These are phyloP conservation scores for Didymella keratinophila DNA, from an alignment of 2,329 filamentous ascomycete species.

Conservation along the genomic window DNA sequence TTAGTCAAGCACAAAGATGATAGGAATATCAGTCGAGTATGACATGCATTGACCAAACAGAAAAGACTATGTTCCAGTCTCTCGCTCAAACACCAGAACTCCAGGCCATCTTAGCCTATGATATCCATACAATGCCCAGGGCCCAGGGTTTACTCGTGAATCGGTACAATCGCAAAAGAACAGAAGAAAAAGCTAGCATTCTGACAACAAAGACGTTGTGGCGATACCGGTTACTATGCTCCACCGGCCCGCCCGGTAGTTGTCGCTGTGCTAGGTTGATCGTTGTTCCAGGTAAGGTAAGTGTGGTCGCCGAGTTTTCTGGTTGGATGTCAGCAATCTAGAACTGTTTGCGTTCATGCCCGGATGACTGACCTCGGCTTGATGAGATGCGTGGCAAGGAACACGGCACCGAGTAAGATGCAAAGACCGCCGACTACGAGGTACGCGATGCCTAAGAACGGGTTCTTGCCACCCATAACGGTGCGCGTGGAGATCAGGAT, in stretches of 20 bases:
- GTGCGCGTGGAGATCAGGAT: slow-evolving; percentile 89
- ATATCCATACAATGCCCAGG: slow-evolving; percentile 40
- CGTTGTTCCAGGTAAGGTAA: slow-evolving; percentile 94
- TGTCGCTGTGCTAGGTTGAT: slow-evolving; percentile 65
- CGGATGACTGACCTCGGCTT: slow-evolving; percentile 74
- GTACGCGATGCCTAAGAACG: slow-evolving; percentile 95
- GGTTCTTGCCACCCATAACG: slow-evolving; percentile 93
- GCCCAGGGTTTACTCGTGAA: slow-evolving; percentile 29
- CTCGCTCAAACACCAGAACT: slow-evolving; percentile 40
- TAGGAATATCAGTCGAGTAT: slow-evolving; percentile 25
- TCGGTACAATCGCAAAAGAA: slow-evolving; percentile 15
- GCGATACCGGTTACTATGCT: slow-evolving; percentile 34
- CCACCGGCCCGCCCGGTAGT: slow-evolving; percentile 55
- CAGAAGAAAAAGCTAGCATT: slow-evolving; percentile 25
- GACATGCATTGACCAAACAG: slow-evolving; percentile 26
- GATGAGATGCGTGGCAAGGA: slow-evolving; percentile 89
- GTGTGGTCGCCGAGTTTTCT: slow-evolving; percentile 98
- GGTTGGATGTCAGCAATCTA: slow-evolving; percentile 27
- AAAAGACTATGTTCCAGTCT: slow-evolving; percentile 36
- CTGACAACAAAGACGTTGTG: slow-evolving; percentile 25
- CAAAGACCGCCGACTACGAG: slow-evolving; percentile 93
- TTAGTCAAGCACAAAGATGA: slow-evolving; percentile 8
- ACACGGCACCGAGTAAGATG: slow-evolving; percentile 84
- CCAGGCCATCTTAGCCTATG: slow-evolving; percentile 35
- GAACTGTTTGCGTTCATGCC: background rate